A percentile compares a stretch with the other conserved stretches of the same genome.
These are phyloP conservation scores for Rhinocladiella similis DNA, from an alignment of 2,329 filamentous ascomycete genomes.

Conservation along the genomic window DNA sequence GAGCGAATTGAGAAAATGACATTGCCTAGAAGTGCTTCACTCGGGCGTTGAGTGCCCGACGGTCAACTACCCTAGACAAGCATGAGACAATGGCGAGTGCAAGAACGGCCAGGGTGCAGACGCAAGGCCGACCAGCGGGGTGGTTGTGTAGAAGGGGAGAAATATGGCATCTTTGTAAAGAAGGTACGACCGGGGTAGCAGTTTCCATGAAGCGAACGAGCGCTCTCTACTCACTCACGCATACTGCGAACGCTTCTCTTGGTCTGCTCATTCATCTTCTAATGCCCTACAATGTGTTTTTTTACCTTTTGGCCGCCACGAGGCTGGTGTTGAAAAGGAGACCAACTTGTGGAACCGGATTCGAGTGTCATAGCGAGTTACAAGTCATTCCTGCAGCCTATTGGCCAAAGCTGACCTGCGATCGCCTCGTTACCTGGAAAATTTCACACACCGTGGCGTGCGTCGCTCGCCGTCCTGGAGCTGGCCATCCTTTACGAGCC, in stretches of 20 bases:
- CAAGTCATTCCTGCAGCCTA: constrained; percentile 21
- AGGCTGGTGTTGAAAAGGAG: constrained; percentile 17
- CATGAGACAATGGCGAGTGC: too few relatives aligned
- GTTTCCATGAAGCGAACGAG: too few relatives aligned
- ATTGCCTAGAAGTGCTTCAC: background rate
- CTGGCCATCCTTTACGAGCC: too few relatives aligned
- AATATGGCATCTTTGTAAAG: background rate
- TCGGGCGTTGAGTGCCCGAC: too few relatives aligned
- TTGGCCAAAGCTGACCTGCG: constrained; percentile 11
- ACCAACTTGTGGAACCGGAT: constrained; percentile 10
- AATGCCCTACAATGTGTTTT: too few relatives aligned
- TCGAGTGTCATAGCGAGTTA: constrained; percentile 9
- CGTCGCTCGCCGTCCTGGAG: too few relatives aligned
- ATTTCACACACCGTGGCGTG: background rate
- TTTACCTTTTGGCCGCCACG: background rate
- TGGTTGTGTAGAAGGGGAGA: background rate
- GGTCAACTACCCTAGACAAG: too few relatives aligned
- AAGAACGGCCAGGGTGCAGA: too few relatives aligned
- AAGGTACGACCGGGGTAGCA: background rate
- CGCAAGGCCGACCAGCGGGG: background rate
- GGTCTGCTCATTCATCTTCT: too few relatives aligned
- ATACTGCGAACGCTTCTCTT: too few relatives aligned
- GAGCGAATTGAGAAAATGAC: background rate
- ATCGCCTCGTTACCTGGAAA: background rate
- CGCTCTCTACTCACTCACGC: too few relatives aligned